A percentile compares a stretch with the other conserved stretches of the same genome.
phyloP scores from a whole-genome alignment of 805 yeast genomes.

The Allodekkera sacchari region DNA sequence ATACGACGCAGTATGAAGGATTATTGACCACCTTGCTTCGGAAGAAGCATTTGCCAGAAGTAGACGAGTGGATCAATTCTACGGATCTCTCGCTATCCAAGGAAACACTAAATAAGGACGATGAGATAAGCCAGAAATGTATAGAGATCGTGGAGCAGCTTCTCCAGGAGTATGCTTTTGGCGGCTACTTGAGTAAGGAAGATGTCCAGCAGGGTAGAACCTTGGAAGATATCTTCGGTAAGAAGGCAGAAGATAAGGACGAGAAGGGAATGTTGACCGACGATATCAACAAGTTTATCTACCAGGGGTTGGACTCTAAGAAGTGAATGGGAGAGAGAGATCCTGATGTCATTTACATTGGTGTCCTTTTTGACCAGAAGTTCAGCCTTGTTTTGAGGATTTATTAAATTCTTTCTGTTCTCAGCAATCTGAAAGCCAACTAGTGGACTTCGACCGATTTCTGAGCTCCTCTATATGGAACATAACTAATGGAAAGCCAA shows the following conservation, averaged over 20 bases:
- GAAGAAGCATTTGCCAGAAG: slow-evolving; percentile 86
- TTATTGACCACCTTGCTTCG: slow-evolving; percentile 76
- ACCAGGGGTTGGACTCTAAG: slow-evolving; percentile 32
- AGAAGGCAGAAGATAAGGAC: slow-evolving; percentile 2
- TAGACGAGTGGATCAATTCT: slow-evolving; percentile 69
- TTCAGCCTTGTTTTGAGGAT: no score
- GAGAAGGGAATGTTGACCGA: slow-evolving; percentile 25
- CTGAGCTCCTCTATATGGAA: no score
- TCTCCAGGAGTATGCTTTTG: slow-evolving; percentile 49
- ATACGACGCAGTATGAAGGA: slow-evolving; percentile 76
- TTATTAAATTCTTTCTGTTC: background rate
- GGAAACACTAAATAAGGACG: slow-evolving; percentile 32
- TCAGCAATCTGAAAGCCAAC: background rate
- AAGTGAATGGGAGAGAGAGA: slow-evolving; percentile 1
- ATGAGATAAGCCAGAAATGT: slow-evolving; percentile 68
- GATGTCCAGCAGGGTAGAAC: slow-evolving; percentile 30
- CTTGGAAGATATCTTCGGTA: slow-evolving; percentile 10
- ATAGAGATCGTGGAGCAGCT: slow-evolving; percentile 42
- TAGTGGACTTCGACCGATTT: no score
- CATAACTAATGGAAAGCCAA: no score
- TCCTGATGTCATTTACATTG: no score
- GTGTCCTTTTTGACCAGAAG: no score
- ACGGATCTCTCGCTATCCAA: slow-evolving; percentile 18
- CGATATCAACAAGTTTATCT: slow-evolving; percentile 34
- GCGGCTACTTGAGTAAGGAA: slow-evolving; percentile 49